Conservation (phyloP, 306 rosid genomes). For the Cicer judaicum region DNA sequence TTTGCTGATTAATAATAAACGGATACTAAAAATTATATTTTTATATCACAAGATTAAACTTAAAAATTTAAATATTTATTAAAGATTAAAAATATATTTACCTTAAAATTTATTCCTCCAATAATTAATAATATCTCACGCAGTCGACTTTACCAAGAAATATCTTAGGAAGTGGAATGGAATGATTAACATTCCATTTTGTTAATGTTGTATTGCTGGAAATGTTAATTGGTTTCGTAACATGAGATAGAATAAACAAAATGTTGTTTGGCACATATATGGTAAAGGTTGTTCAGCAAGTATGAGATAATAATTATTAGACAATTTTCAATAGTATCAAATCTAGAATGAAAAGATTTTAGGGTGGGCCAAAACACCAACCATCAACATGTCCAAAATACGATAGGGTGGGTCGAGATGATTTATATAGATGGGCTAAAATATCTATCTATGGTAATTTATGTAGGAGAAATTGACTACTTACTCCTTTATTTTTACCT, state of each 20-base stretch:
- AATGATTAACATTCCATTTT: conserved; percentile 33
- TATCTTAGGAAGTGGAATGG: conserved; percentile 11
- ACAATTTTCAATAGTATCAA: background rate
- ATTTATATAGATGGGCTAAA: no score
- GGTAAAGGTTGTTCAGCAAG: conserved; percentile 6
- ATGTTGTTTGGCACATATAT: conserved; percentile 26
- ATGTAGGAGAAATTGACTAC: no score
- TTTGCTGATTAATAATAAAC: no score
- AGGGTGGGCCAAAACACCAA: no score
- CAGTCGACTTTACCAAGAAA: conserved; percentile 14
- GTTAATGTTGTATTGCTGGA: background rate
- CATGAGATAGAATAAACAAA: conserved; percentile 1
- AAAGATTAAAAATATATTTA: no score
- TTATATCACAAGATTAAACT: no score
- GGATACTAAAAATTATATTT: no score
- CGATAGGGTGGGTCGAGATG: no score
- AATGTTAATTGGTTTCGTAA: background rate
- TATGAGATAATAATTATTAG: background rate
- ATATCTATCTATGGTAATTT: no score
- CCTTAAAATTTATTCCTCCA: background rate
- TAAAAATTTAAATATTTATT: no score
- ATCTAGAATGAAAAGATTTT: background rate
- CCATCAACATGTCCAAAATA: no score
- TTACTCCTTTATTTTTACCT: no score
- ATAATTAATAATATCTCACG: conserved; percentile 6